A percentile compares a stretch with the other conserved stretches of the same genome.
phyloP scores from a whole-genome alignment of 495 filamentous ascomycete species.

The Lophiostoma macrostomum region DNA sequence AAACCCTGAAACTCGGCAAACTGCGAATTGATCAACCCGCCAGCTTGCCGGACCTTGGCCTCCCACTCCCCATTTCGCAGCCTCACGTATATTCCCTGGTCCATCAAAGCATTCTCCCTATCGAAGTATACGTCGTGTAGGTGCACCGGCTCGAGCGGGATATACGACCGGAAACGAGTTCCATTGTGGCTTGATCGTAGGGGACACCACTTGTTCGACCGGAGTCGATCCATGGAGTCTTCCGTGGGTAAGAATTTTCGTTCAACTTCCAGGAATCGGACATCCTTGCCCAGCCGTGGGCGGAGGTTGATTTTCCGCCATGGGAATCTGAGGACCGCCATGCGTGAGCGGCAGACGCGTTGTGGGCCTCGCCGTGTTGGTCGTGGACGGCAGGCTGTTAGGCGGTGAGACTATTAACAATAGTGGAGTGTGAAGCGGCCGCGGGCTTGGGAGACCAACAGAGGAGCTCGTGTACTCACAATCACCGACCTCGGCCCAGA shows the following conservation, averaged over 20 bases:
- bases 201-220: not conserved
- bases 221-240: not conserved
- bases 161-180: not conserved
- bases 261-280: conserved; percentile 1
- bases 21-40: not conserved
- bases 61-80: conserved; percentile 8
- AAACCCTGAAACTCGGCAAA: not conserved
- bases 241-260: conserved; percentile 6
- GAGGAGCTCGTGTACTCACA: too few species aligned
- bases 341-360: too few species aligned
- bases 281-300: too few species aligned
- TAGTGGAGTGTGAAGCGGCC: too few species aligned
- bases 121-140: conserved; percentile 6
- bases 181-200: too few species aligned
- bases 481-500: too few species aligned
- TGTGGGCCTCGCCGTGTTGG: too few species aligned
- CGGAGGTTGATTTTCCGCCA: too few species aligned
- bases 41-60: conserved; percentile 2
- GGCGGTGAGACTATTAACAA: too few species aligned
- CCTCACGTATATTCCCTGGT: conserved; percentile 1
- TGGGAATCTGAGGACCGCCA: too few species aligned
- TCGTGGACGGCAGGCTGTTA: too few species aligned
- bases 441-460: too few species aligned
- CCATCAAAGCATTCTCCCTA: not conserved
- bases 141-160: not conserved